phyloP scores from a whole-genome alignment of 108 stramenopile genomes.

The Fragilaria crotonensis region DNA sequence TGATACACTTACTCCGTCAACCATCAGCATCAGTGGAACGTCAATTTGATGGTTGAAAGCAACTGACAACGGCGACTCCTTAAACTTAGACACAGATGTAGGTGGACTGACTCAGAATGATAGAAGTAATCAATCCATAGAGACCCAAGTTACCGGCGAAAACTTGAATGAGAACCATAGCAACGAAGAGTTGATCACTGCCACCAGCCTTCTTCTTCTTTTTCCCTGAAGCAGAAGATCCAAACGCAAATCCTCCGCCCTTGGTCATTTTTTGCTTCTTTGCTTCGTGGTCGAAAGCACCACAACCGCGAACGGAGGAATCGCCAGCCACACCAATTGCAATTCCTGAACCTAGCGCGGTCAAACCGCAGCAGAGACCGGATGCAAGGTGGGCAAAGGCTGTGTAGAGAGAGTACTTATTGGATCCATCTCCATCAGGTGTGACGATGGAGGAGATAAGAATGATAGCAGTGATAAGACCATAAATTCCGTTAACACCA shows the following conservation, averaged over 20 bases:
- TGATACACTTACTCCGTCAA: too few relatives aligned
- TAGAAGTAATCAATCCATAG: slow-evolving; percentile 17
- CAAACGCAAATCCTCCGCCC: background rate
- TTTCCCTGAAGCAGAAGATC: background rate
- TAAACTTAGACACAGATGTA: slow-evolving; percentile 14
- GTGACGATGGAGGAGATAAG: slow-evolving; percentile 25
- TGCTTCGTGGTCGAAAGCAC: slow-evolving; percentile 1
- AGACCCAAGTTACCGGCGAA: slow-evolving; percentile 19
- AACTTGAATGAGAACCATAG: slow-evolving; percentile 19
- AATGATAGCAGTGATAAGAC: slow-evolving; percentile 45
- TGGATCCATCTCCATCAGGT: slow-evolving; percentile 17
- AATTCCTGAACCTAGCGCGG: slow-evolving; percentile 40
- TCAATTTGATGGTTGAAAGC: too few relatives aligned
- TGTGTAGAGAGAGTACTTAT: slow-evolving; percentile 35
- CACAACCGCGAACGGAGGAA: slow-evolving; percentile 19
- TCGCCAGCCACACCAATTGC: slow-evolving; percentile 45
- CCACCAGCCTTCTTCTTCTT: slow-evolving; percentile 15
- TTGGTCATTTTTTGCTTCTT: background rate
- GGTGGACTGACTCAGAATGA: slow-evolving; percentile 18
- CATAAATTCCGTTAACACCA: slow-evolving; percentile 48
- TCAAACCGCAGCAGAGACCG: slow-evolving; percentile 46
- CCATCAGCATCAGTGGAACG: too few relatives aligned
- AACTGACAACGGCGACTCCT: too few relatives aligned
- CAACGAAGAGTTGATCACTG: slow-evolving; percentile 15
- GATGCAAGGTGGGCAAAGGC: slow-evolving; percentile 41